Conservation (phyloP, 805 yeast genomes). For the Candida wancherniae region DNA sequence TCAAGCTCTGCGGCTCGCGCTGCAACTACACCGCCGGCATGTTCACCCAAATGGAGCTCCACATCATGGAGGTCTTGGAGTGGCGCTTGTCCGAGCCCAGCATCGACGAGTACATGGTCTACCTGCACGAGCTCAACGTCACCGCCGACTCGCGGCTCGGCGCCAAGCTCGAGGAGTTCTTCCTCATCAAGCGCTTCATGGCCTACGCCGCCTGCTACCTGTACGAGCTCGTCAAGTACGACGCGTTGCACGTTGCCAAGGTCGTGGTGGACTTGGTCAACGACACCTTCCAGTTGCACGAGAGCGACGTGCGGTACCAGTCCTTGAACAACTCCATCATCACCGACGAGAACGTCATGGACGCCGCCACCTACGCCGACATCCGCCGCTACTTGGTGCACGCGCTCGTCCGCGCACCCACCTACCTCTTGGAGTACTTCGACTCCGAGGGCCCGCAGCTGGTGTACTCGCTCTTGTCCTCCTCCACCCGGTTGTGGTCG, state of each 20-base stretch:
- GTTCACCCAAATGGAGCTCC: slow-evolving; percentile 71
- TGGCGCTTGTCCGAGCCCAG: slow-evolving; percentile 68
- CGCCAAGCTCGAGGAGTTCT: slow-evolving; percentile 26
- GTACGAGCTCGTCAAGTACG: slow-evolving; percentile 27
- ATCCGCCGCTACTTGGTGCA: slow-evolving; percentile 9
- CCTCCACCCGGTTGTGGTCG: slow-evolving; percentile 1
- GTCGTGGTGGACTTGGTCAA: slow-evolving; percentile 31
- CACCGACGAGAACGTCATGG: slow-evolving; percentile 3
- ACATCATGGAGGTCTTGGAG: slow-evolving; percentile 62
- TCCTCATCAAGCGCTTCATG: slow-evolving; percentile 46
- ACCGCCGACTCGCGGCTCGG: slow-evolving; percentile 12
- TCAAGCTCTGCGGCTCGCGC: slow-evolving; percentile 62
- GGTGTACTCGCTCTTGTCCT: slow-evolving; percentile 6
- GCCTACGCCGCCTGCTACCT: slow-evolving; percentile 47
- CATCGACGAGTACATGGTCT: slow-evolving; percentile 34
- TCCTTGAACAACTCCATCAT: slow-evolving; percentile 15
- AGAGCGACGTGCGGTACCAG: slow-evolving; percentile 21
- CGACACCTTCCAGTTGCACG: slow-evolving; percentile 23
- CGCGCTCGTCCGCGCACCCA: slow-evolving; percentile 11
- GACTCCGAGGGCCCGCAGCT: slow-evolving; percentile 13
- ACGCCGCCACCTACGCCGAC: slow-evolving; percentile 4
- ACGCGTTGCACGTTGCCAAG: slow-evolving; percentile 18
- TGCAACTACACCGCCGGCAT: slow-evolving; percentile 45
- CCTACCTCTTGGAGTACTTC: slow-evolving; percentile 12
- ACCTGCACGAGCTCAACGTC: slow-evolving; percentile 36